Conservation (phyloP, 352 stramenopile species). For the Phytophthora constricta region DNA sequence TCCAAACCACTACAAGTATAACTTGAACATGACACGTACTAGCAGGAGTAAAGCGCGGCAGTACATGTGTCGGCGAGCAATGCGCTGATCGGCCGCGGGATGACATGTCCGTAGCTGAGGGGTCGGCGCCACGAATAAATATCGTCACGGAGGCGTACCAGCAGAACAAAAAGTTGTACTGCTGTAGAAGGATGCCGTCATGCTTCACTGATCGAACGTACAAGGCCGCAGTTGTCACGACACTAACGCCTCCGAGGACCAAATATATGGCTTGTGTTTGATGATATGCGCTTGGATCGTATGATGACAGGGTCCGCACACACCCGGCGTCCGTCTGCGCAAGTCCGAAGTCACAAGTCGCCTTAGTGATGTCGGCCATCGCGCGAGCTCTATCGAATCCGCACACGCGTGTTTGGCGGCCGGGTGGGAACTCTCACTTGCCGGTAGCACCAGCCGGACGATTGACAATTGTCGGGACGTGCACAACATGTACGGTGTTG, state of each 20-base stretch:
- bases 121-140: conserved; percentile 28
- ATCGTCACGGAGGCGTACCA: conserved; percentile 21
- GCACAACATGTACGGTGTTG: no score
- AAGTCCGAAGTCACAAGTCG: conserved; percentile 28
- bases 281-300: conserved; percentile 12
- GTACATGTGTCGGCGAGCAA: conserved; percentile 30
- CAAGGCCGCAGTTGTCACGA: conserved; percentile 5
- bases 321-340: conserved; percentile 10
- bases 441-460: no score
- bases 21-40: conserved; percentile 11
- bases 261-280: conserved; percentile 20
- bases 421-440: no score
- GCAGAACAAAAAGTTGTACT: conserved; percentile 21
- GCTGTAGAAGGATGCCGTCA: conserved; percentile 18
- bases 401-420: no score
- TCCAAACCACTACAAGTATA: no score
- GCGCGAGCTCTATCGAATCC: neutral
- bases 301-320: conserved; percentile 16
- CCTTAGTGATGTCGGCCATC: conserved; percentile 14
- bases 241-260: conserved; percentile 4
- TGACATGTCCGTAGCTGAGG: conserved; percentile 21
- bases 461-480: no score
- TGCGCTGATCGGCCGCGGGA: conserved; percentile 17
- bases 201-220: conserved; percentile 25
- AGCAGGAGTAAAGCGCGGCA: conserved; percentile 22